Evolutionary conservation across 1,284 basidiomycete genomes (phyloP).

Genomic region (Xerocomus minutiporus): DNA sequence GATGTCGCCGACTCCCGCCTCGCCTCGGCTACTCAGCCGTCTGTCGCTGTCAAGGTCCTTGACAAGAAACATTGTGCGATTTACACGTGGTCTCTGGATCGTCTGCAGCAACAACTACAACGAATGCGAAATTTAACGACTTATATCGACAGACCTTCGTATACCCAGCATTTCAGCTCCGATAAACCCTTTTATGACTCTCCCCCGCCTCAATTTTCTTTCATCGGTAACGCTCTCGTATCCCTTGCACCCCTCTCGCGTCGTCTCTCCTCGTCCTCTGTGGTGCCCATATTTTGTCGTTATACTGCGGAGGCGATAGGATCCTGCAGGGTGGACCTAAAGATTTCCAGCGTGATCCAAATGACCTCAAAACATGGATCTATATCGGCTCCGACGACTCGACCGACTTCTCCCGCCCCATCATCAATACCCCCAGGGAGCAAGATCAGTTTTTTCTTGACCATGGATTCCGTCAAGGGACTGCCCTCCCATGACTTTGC

Average conservation of each 20-base stretch:
- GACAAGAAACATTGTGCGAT: constrained; percentile 83
- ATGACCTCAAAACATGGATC: constrained; percentile 53
- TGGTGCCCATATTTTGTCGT: constrained; percentile 84
- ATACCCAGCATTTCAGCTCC: constrained; percentile 89
- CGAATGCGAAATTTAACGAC: constrained; percentile 92
- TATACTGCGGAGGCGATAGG: constrained; percentile 93
- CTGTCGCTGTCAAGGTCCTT: constrained; percentile 86
- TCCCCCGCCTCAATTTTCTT: constrained; percentile 82
- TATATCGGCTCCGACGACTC: constrained; percentile 59
- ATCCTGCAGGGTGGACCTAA: constrained; percentile 81
- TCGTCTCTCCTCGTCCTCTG: constrained; percentile 69
- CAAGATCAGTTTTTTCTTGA: constrained; percentile 78
- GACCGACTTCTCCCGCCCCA: constrained; percentile 65
- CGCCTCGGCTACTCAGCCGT: constrained; percentile 70
- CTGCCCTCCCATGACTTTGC: constrained; percentile 84
- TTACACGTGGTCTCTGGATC: constrained; percentile 87
- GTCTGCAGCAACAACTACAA: constrained; percentile 82
- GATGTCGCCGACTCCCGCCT: constrained; percentile 82
- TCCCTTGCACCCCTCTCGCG: constrained; percentile 80
- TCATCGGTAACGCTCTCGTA: constrained; percentile 83
- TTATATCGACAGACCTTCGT: constrained; percentile 91
- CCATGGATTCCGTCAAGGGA: constrained; percentile 82
- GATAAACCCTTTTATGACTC: constrained; percentile 91
- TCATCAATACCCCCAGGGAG: constrained; percentile 63
- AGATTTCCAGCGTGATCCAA: constrained; percentile 67